Evolutionary conservation across 2,329 filamentous ascomycete species (phyloP).

Genomic region (Paraconiothyrium sp.): DNA sequence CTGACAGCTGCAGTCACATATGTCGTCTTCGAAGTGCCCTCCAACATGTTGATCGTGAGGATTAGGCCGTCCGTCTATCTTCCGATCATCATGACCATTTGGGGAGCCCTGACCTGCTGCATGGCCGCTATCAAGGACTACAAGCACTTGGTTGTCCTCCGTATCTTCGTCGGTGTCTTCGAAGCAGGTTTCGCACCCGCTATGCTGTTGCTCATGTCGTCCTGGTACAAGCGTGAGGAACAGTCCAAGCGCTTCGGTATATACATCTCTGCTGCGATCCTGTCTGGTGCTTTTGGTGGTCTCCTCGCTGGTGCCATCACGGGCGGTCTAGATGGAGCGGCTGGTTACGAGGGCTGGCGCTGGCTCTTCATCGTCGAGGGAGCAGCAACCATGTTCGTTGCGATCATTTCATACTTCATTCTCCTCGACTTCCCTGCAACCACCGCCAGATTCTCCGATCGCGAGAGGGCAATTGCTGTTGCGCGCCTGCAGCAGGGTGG

Average conservation of each 20-base stretch:
- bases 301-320: constrained; percentile 61
- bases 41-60: constrained; percentile 63
- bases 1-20: constrained; percentile 47
- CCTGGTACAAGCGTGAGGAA: constrained; percentile 68
- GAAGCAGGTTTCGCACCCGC: constrained; percentile 67
- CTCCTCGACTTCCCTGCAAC: constrained; percentile 62
- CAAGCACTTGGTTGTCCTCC: constrained; percentile 59
- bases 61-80: constrained; percentile 61
- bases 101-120: constrained; percentile 61
- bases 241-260: constrained; percentile 66
- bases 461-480: constrained; percentile 56
- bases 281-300: constrained; percentile 65
- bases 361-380: constrained; percentile 61
- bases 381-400: constrained; percentile 56
- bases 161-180: constrained; percentile 65
- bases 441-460: constrained; percentile 52
- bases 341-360: constrained; percentile 60
- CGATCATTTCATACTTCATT: constrained; percentile 56
- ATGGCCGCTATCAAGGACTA: constrained; percentile 62
- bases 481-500: constrained; percentile 57
- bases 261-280: constrained; percentile 67
- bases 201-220: constrained; percentile 63
- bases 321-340: constrained; percentile 56
- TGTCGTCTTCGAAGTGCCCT: constrained; percentile 63
- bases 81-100: constrained; percentile 62